Conservation (phyloP, 1,284 basidiomycete species). For the Vanrija sp. region DNA sequence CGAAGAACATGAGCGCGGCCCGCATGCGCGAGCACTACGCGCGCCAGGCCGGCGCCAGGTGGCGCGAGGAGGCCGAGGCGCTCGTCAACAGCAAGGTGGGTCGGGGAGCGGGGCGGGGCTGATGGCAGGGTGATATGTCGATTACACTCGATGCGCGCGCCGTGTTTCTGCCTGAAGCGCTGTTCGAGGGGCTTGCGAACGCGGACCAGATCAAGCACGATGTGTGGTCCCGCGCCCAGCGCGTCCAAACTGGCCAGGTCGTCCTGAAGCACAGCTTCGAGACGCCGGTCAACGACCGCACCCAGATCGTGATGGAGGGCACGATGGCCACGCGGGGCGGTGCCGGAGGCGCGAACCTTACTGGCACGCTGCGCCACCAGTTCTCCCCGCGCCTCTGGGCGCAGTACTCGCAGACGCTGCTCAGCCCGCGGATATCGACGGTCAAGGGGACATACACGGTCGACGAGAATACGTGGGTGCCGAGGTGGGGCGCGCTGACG, state of each 20-base stretch:
- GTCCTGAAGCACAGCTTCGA: constrained; percentile 49
- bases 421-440: constrained; percentile 50
- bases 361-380: constrained; percentile 53
- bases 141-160: constrained; percentile 44
- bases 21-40: constrained; percentile 50
- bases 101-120: constrained; percentile 1
- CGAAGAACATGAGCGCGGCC: constrained; percentile 46
- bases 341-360: constrained; percentile 51
- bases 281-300: constrained; percentile 34
- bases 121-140: constrained; percentile 32
- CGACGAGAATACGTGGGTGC: constrained; percentile 48
- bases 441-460: constrained; percentile 51
- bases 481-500: not conserved
- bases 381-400: constrained; percentile 50
- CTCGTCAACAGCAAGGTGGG: constrained; percentile 52
- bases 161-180: constrained; percentile 32
- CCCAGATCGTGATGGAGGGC: constrained; percentile 39
- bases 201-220: not conserved
- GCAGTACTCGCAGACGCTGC: constrained; percentile 40
- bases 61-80: constrained; percentile 50
- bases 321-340: constrained; percentile 49
- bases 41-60: constrained; percentile 46
- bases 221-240: constrained; percentile 27
- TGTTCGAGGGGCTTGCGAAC: too few relatives aligned
- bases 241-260: constrained; percentile 36